Evolutionary conservation across 2,329 filamentous ascomycete genomes (phyloP).

Genomic region (Penicillium paneum): DNA sequence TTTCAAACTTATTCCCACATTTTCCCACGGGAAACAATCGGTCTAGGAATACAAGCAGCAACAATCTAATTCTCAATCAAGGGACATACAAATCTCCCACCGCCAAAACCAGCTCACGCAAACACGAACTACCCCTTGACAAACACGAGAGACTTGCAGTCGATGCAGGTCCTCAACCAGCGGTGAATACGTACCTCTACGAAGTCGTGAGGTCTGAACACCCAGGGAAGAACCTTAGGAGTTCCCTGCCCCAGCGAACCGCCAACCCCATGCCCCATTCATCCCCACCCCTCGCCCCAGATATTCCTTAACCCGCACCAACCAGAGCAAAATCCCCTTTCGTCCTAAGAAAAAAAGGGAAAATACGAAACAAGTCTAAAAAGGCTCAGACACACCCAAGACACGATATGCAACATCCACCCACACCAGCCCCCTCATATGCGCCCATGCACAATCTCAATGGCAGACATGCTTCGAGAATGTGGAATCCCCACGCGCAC

Average conservation of each 20-base stretch:
- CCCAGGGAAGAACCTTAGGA: background rate
- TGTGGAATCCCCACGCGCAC: slow-evolving; percentile 10
- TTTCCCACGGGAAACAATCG: slow-evolving; percentile 6
- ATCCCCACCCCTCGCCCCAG: background rate
- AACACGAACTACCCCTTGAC: slow-evolving; percentile 4
- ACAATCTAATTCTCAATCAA: slow-evolving; percentile 5
- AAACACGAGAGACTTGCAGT: background rate
- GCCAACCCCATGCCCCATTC: background rate
- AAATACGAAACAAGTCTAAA: background rate
- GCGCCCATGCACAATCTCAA: background rate
- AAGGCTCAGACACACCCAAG: background rate
- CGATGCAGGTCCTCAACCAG: slow-evolving; percentile 3
- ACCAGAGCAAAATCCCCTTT: background rate
- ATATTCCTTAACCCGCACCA: background rate
- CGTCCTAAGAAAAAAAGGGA: background rate
- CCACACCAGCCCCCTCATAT: background rate
- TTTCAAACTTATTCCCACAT: background rate
- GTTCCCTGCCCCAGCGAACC: background rate
- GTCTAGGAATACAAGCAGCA: slow-evolving; percentile 4
- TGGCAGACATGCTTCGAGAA: slow-evolving; percentile 20
- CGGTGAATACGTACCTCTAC: slow-evolving; percentile 3
- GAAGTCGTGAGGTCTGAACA: background rate
- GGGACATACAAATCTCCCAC: slow-evolving; percentile 7
- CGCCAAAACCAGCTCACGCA: background rate
- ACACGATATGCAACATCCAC: background rate